A percentile compares a stretch with the other conserved stretches of the same genome.
Evolutionary conservation across 139 green algal genomes (phyloP).

Genomic region (Chara braunii): DNA sequence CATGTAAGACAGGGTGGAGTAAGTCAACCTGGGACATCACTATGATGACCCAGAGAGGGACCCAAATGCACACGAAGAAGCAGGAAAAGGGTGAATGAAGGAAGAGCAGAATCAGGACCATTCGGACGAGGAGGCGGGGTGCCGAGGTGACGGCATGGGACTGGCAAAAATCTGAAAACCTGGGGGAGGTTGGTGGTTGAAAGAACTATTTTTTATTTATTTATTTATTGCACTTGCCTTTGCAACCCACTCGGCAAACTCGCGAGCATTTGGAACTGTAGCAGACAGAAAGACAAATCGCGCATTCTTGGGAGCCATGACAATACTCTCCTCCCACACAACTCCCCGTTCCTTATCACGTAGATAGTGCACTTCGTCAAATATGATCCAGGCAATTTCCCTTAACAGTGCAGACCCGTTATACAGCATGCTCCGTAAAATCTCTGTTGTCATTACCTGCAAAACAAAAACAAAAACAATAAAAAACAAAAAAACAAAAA

Average conservation of each 20-base stretch:
- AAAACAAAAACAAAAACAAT: not conserved
- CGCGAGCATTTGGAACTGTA: conserved; percentile 68
- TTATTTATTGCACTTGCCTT: too few species aligned
- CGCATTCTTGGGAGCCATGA: conserved; percentile 45
- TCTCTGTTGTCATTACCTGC: conserved; percentile 96
- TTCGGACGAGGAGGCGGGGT: too few species aligned
- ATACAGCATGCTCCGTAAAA: conserved; percentile 70
- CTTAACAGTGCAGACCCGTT: conserved; percentile 77
- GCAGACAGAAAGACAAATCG: conserved; percentile 72
- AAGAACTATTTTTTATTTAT: too few species aligned
- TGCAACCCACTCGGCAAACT: conserved; percentile 75
- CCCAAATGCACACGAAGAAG: too few species aligned
- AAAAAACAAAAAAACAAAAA: not conserved
- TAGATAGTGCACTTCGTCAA: conserved; percentile 88
- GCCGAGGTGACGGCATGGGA: too few species aligned
- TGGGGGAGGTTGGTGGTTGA: too few species aligned
- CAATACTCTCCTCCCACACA: conserved; percentile 98
- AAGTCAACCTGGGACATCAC: too few species aligned
- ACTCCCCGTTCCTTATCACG: conserved; percentile 88
- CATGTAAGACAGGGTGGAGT: too few species aligned
- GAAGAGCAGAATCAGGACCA: too few species aligned
- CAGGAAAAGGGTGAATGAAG: too few species aligned
- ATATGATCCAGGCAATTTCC: conserved; percentile 94
- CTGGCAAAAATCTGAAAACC: too few species aligned
- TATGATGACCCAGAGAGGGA: too few species aligned